Base-by-base conservation (phyloP, 1,284 basidiomycete genomes). In the Fistulinella cinereoalba region DNA sequence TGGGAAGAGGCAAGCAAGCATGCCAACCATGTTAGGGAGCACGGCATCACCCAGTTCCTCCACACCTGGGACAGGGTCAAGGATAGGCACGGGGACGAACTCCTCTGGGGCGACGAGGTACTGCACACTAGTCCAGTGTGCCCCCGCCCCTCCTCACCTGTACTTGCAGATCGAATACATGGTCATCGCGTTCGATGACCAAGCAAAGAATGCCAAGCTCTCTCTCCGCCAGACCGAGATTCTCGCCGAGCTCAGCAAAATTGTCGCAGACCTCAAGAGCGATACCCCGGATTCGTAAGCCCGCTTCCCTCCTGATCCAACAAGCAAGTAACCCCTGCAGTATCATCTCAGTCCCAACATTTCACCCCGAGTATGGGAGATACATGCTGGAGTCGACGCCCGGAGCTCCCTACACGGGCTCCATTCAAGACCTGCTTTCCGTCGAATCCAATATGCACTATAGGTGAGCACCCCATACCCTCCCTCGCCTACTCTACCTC, bases 91-190 rank as follows among this genome's bases (percentile, higher is more conserved):
- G 94, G 93, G 10, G 95, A 99, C 62, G 86, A 88, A 51, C 73
- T 99, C 40, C 79, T 97, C n/a, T 99, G 97, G 97, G 97, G 97
- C 24, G 97, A 99, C 63, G 97, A 99, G 84, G 94, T 94, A 61
- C 68, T 6, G 28, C 36, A 18, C 18, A 16, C 13, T 40, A n/a
- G 22, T 45, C 31, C 52, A 48, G 11, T 16, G 10, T 18, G 6
- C 23, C 18, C 9, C 16, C 22, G 16, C 18, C 29, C n/a, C 47
- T n/a, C n/a, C n/a, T 56, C 36, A 60, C 24, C 3, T 19, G 19
- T 16, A 23, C 37, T 29, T 41, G 37, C 56, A 95, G 94, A 79
- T 99, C 61, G 97, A 99, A 67, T 98, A 98, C 68, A 92, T 99
- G 83, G 90, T 99, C 53, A 78, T 97, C 46, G 77, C 84, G 4